Evolutionary conservation across 805 yeast genomes (phyloP).

Genomic region (Pichia scutulata): DNA sequence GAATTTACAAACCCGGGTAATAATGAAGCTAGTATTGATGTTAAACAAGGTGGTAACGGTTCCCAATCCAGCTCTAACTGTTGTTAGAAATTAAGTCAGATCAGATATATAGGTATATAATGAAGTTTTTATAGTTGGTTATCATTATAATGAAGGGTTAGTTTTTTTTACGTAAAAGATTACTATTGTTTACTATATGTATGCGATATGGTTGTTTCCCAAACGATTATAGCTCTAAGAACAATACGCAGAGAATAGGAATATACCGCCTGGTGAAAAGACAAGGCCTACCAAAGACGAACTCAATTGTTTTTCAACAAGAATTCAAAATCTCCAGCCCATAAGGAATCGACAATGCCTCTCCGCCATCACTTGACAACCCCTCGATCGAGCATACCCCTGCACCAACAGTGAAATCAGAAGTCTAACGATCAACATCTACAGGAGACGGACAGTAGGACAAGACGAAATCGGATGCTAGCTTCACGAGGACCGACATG

Average conservation of each 20-base stretch:
- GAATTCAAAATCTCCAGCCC: constrained; percentile 16
- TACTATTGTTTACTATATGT: constrained; percentile 41
- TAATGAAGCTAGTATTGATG: constrained; percentile 21
- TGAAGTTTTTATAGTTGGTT: not conserved
- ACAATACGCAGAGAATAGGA: constrained; percentile 98
- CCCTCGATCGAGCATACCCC: constrained; percentile 98
- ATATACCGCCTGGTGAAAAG: constrained; percentile 77
- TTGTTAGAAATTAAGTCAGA: constrained; percentile 14
- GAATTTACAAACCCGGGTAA: constrained; percentile 24
- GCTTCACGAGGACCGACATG: constrained; percentile 33
- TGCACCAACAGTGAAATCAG: constrained; percentile 43
- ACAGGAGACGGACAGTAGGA: constrained; percentile 20
- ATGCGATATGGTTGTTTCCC: constrained; percentile 99
- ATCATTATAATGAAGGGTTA: not conserved
- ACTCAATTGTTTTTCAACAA: constrained; percentile 39
- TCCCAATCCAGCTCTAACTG: constrained; percentile 19
- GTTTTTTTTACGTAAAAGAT: not conserved
- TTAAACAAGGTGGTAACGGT: constrained; percentile 15
- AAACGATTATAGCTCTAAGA: constrained; percentile 82
- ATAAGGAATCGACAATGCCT: constrained; percentile 3
- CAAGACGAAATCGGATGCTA: constrained; percentile 16
- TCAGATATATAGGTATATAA: too few relatives aligned
- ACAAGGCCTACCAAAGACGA: constrained; percentile 47
- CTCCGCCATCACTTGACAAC: constrained; percentile 56
- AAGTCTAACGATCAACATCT: constrained; percentile 26